These are phyloP conservation scores for Fusarium pseudograminearum DNA, from an alignment of 2,329 filamentous ascomycete genomes.

Conservation along the genomic window DNA sequence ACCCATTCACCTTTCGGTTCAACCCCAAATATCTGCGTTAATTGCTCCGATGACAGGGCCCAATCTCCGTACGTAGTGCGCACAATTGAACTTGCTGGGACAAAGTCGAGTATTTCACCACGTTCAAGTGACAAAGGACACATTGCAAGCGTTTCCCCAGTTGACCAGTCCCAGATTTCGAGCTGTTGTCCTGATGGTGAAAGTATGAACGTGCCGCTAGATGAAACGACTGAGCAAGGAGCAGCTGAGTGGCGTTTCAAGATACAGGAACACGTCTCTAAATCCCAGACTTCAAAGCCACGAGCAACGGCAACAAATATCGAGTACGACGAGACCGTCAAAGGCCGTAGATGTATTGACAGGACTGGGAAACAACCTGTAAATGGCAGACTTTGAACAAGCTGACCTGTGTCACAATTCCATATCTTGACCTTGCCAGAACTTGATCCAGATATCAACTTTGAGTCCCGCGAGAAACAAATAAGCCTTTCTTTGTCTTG, in stretches of 20 bases:
- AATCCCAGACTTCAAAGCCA: not conserved
- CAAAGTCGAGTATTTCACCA: not conserved
- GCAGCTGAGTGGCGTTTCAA: accelerated
- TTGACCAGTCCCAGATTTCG: not conserved
- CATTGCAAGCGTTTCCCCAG: accelerated
- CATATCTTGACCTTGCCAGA: accelerated
- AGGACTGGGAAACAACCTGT: accelerated
- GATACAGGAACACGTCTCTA: accelerated
- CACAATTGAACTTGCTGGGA: not conserved
- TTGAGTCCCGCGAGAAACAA: not conserved
- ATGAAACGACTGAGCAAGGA: accelerated
- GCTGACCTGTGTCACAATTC: not conserved
- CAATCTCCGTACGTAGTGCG: not conserved
- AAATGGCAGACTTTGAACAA: not conserved
- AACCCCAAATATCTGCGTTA: not conserved
- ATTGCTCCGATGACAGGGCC: no score
- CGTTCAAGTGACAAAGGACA: no score
- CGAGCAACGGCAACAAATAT: no score
- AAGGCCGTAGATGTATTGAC: not conserved
- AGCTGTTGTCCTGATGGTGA: accelerated
- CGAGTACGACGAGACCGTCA: accelerated
- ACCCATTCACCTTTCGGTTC: accelerated
- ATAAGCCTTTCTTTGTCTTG: accelerated
- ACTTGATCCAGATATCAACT: not conserved
- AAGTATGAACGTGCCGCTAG: accelerated